phyloP scores from a whole-genome alignment of 805 yeast species.

The Brettanomyces sp. region DNA sequence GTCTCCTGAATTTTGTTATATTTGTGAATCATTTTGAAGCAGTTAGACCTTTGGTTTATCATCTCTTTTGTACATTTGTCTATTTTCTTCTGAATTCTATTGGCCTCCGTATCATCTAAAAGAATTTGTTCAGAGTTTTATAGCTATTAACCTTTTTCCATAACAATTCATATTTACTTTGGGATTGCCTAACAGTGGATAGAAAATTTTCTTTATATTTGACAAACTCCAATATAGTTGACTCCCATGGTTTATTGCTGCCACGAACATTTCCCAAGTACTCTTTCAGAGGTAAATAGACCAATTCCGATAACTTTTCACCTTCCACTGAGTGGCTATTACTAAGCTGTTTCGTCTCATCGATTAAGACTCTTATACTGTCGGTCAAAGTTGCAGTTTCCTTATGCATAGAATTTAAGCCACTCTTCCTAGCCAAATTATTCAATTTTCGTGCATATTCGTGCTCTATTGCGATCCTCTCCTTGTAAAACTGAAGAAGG shows the following conservation, averaged over 20 bases:
- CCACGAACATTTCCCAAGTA: conserved; percentile 44
- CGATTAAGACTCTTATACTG: conserved; percentile 48
- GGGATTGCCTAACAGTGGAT: conserved; percentile 30
- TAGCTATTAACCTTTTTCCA: conserved; percentile 50
- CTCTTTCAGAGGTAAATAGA: conserved; percentile 42
- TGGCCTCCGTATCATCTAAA: conserved; percentile 66
- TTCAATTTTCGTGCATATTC: conserved; percentile 56
- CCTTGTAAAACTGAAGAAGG: conserved; percentile 39
- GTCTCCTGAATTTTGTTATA: conserved; percentile 48
- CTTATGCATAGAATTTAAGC: conserved; percentile 27
- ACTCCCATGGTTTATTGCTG: conserved; percentile 47
- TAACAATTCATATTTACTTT: conserved; percentile 43
- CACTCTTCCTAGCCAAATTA: conserved; percentile 35
- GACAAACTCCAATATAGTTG: conserved; percentile 45
- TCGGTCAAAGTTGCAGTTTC: conserved; percentile 45
- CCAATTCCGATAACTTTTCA: conserved; percentile 38
- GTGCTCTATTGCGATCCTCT: conserved; percentile 55
- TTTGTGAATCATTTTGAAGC: conserved; percentile 43
- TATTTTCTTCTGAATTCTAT: conserved; percentile 47
- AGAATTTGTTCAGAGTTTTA: conserved; percentile 55
- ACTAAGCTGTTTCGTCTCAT: conserved; percentile 52
- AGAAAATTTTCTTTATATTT: conserved; percentile 32
- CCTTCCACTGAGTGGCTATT: conserved; percentile 46
- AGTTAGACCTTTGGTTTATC: conserved; percentile 39
- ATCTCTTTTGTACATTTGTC: conserved; percentile 37